phyloP scores from a whole-genome alignment of 2,329 filamentous ascomycete genomes.

The Myotisia sp. region DNA sequence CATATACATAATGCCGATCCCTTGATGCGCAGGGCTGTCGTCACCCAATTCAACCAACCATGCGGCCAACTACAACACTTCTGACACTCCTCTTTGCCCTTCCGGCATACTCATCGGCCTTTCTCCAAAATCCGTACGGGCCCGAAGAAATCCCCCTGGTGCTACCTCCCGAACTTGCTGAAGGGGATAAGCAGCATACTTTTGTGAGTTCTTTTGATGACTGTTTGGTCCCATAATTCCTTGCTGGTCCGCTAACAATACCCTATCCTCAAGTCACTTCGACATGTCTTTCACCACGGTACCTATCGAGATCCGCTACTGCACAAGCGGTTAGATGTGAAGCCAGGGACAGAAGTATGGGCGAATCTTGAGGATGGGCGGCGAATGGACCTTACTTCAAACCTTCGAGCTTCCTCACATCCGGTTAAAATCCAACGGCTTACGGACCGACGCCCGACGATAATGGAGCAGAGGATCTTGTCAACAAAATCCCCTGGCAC shows the following conservation, averaged over 20 bases:
- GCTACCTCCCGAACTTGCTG: conserved; percentile 12
- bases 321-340: conserved; percentile 62
- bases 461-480: conserved; percentile 65
- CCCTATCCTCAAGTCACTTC: conserved; percentile 48
- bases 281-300: conserved; percentile 88
- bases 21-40: too few relatives aligned
- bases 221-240: conserved; percentile 17
- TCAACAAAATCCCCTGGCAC: conserved; percentile 55
- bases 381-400: conserved; percentile 30
- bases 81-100: background rate
- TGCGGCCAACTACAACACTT: background rate
- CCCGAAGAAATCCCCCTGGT: conserved; percentile 7
- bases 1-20: too few relatives aligned
- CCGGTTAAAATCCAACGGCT: conserved; percentile 63
- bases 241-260: too few relatives aligned
- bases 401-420: conserved; percentile 49
- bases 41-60: background rate
- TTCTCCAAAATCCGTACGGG: background rate
- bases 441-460: conserved; percentile 58
- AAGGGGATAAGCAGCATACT: too few relatives aligned
- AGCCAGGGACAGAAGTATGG: conserved; percentile 42
- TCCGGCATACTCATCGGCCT: background rate
- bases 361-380: conserved; percentile 27
- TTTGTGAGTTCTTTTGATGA: too few relatives aligned
- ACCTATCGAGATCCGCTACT: conserved; percentile 63